Evolutionary conservation across 202 grass and related monocot species (phyloP).

Genomic region (Eragrostis tef): DNA sequence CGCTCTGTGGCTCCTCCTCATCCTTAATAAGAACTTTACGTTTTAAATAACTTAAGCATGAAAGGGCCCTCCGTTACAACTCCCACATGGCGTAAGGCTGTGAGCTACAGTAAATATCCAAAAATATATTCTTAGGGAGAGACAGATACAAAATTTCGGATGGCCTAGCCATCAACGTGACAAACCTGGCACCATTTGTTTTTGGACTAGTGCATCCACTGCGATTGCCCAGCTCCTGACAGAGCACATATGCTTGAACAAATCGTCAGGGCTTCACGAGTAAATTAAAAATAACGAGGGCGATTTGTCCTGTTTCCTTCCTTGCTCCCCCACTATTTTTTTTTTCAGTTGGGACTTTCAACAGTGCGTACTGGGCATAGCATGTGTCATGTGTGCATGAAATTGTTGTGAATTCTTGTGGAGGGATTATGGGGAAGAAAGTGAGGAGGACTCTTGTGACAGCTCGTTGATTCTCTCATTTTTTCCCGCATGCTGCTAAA

Average conservation of each 20-base stretch:
- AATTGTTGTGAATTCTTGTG: not conserved
- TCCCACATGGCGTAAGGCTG: slow-evolving; percentile 42
- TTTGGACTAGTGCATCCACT: slow-evolving; percentile 24
- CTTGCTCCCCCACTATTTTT: not conserved
- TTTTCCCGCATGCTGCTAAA: too few relatives aligned
- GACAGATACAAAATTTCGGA: slow-evolving; percentile 30
- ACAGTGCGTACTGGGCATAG: slow-evolving; percentile 13
- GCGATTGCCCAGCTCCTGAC: slow-evolving; percentile 40
- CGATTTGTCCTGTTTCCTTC: slow-evolving; percentile 11
- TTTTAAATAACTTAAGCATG: slow-evolving; percentile 39
- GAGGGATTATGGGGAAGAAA: not conserved
- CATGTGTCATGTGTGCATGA: slow-evolving; percentile 1
- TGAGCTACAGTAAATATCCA: slow-evolving; percentile 20
- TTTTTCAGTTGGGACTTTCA: not conserved
- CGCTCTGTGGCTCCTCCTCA: not conserved
- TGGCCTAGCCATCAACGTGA: slow-evolving; percentile 34
- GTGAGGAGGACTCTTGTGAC: not conserved
- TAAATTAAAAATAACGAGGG: slow-evolving; percentile 9
- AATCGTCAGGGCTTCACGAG: slow-evolving; percentile 44
- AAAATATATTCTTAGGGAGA: not conserved
- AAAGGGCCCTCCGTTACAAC: slow-evolving; percentile 11
- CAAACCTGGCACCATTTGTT: slow-evolving; percentile 12
- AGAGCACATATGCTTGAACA: slow-evolving; percentile 37
- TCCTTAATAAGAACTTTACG: slow-evolving; percentile 10
- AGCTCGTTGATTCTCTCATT: not conserved